Base-by-base conservation (phyloP, 345 rosid genomes). In the Salix suchowensis region DNA sequence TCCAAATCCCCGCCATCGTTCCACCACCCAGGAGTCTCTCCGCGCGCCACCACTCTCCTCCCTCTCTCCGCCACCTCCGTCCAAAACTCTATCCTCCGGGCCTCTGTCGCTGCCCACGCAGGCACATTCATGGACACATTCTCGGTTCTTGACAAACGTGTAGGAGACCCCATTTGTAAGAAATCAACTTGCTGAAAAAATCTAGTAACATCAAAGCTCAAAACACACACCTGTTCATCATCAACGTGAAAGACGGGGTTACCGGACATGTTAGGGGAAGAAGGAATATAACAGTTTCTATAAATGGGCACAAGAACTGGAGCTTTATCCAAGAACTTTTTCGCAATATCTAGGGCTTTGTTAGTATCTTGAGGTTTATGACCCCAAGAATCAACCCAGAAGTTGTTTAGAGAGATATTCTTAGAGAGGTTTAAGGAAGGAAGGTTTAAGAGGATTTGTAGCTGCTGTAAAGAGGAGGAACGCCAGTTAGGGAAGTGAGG, bases 331-430 rank as follows among this genome's bases (percentile, higher is more conserved):
- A 82, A 6, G n/a, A 86, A 15, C 3, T 58, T 40, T 30, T 82
- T 77, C 5, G 85, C 87, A 4, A 80, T n/a, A 11, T 58, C 76
- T 12, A 85, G 73, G 23, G 88, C 88, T 11, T 72, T 74, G 9
- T 72, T 71, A 32, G 69, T 15, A 54, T 81, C 68, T 10, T 26
- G 69, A 16, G 91, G 94, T 77, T 79, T 84, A 23, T 36, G 78
- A 4, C 96, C 94, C 98, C 97, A 94, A 1, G 91, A 85, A 68
- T 79, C 79, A n/a, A 87, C 88, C 98, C 97, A 92, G 84, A 89
- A 91, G 71, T 79, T 83, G 77, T 86, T 77, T 14, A 72, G 77
- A 4, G 79, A 77, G 60, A 92, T 77, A 72, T 82, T 80, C 65
- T 87, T 89, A 11, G 86, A 86, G 21, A 94, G 71, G 67, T 84